Evolutionary conservation across 2,329 filamentous ascomycete species (phyloP), one percentile per base, ranked within the genome.

Genomic region (Alternaria brassicae): DNA sequence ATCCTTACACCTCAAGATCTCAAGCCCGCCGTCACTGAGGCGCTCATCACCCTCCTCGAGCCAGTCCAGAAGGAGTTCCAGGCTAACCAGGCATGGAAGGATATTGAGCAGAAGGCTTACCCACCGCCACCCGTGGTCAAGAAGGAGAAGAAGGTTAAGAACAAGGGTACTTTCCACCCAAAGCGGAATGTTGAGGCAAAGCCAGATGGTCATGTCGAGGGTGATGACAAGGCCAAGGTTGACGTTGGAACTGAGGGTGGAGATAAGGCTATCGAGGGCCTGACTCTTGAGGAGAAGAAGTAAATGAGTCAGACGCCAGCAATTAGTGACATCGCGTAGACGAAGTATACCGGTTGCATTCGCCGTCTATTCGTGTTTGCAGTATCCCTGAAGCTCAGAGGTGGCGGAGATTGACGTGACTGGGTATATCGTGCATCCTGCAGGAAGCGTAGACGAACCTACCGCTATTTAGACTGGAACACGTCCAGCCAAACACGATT

Each of bases 1-100:
- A 84, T 91, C 85, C 85, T 97, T 62, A 92, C 91, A 1, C 95
- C 95, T 0, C 93, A 97, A 81, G 81, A 91, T 12, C 83, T 98
- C 52, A 98, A 99, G 82, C 85, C 89, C n/a, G 92, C 91, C 10
- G 88, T 96, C 6, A 86, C 90, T 5, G 84, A 87, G 52, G 91
- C 88, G 9, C 84, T 99, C 19, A 88, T 87, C 66, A 83, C 85
- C 37, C 85, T 98, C 12, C 83, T 97, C 57, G 87, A 84, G 2
- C 92, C 94, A 1, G 94, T 99, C 60, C 88, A 89, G 66, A 84
- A 82, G 3, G 89, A 89, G 6, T 98, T 87, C 80, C 81, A 90
- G 63, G 85, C 84, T 0, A 89, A 86, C 0, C 72, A 84, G 28
- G 92, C 93, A 72, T 98, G 93, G 93, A 90, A 96, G 80, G 87